Percentiles rank a stretch among this genome's conserved stretches.
These are phyloP conservation scores for Quercus phellos DNA, from an alignment of 331 rosid species.

Conservation along the genomic window DNA sequence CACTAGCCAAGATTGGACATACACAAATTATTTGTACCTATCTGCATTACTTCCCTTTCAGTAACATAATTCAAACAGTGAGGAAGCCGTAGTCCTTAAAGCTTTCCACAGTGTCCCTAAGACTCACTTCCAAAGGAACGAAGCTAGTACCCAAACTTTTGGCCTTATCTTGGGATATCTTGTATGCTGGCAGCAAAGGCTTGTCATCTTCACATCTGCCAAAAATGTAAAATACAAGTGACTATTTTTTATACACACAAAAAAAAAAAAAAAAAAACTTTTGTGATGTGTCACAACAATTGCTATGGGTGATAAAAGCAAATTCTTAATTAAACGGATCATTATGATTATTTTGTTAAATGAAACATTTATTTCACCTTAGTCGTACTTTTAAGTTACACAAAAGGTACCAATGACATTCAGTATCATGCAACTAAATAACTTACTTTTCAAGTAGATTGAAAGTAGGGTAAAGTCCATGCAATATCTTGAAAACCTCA, in stretches of 20 bases:
- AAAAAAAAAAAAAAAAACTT: no score
- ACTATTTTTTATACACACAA: no score
- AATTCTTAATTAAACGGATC: neutral
- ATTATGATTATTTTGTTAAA: no score
- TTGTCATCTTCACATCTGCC: conserved; percentile 46
- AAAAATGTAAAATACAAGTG: neutral
- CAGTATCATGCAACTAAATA: neutral
- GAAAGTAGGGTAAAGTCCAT: neutral
- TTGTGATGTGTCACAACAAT: neutral
- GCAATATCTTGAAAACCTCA: neutral
- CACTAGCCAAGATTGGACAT: no score
- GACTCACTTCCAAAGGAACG: conserved; percentile 33
- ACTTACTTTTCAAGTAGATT: neutral
- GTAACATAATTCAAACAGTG: neutral
- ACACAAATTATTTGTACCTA: no score
- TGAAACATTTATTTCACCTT: no score
- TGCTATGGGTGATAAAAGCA: neutral
- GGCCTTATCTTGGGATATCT: neutral
- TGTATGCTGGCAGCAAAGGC: conserved; percentile 25
- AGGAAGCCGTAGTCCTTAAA: conserved; percentile 40
- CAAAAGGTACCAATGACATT: no score
- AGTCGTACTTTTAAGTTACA: no score
- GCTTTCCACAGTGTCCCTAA: conserved; percentile 54
- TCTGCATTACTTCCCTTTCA: no score
- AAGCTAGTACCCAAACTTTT: conserved; percentile 41